phyloP scores from a whole-genome alignment of 495 filamentous ascomycete species.

The Podospora pseudoanserina region DNA sequence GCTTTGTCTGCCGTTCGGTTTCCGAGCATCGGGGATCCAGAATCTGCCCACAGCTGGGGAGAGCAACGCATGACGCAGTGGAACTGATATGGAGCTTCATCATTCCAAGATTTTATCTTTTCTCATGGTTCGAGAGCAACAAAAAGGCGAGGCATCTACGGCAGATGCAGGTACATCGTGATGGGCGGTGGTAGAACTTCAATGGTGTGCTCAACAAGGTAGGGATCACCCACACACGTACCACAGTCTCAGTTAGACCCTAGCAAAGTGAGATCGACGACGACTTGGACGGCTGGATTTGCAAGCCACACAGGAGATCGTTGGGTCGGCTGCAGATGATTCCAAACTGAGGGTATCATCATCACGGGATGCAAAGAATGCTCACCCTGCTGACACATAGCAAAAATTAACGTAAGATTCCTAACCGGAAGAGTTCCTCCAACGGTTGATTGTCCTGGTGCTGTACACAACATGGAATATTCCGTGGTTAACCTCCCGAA shows the following conservation, averaged over 20 bases:
- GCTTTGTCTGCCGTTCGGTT: not conserved
- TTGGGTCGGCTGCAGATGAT: not conserved
- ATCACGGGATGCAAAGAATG: not conserved
- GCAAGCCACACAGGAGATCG: not conserved
- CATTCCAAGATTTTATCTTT: not conserved
- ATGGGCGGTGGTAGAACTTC: not conserved
- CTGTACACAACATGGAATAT: not conserved
- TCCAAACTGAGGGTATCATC: not conserved
- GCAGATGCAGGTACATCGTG: constrained; percentile 4
- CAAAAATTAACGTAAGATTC: not conserved
- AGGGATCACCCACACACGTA: not conserved
- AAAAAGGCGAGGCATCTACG: not conserved
- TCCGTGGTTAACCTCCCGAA: not conserved
- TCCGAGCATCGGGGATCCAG: not conserved
- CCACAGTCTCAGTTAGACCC: not conserved
- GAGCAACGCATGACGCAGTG: constrained; percentile 3
- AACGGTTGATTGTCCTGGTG: not conserved
- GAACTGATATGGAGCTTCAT: not conserved
- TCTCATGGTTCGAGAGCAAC: not conserved
- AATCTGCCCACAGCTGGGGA: not conserved
- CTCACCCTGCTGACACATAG: not conserved
- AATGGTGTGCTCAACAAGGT: not conserved
- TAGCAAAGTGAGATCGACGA: not conserved
- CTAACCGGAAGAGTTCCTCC: not conserved
- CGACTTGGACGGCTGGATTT: not conserved